phyloP scores from a whole-genome alignment of 768 basidiomycete genomes.

The Trametes cubensis region DNA sequence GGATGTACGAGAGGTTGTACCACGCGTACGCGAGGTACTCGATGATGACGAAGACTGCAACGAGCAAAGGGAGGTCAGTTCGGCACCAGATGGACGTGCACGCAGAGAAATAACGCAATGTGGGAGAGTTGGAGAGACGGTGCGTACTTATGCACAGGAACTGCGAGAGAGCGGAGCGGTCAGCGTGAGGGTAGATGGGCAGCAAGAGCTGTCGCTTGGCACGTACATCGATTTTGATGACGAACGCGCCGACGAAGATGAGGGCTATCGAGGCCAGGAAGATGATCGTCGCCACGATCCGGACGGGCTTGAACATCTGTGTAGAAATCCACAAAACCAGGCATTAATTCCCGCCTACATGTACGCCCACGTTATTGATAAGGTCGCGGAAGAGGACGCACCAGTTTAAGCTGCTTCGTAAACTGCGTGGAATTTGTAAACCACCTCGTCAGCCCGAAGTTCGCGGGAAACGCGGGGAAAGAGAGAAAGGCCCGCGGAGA shows the following conservation, averaged over 20 bases:
- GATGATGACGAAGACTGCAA: constrained; percentile 83
- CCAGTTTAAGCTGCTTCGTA: constrained; percentile 78
- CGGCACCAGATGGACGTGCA: too few species aligned
- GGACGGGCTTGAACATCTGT: constrained; percentile 95
- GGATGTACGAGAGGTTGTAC: constrained; percentile 88
- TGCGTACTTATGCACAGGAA: constrained; percentile 68
- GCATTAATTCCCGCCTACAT: too few species aligned
- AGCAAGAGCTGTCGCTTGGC: constrained; percentile 1
- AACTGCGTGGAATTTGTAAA: too few species aligned
- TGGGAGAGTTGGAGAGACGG: background rate
- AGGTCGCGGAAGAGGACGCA: constrained; percentile 36
- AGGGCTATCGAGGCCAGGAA: constrained; percentile 79
- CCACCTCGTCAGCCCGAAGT: constrained; percentile 4
- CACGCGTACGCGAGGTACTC: constrained; percentile 91
- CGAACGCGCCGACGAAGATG: constrained; percentile 87
- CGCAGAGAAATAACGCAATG: background rate
- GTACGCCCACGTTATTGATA: background rate
- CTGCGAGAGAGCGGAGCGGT: constrained; percentile 45
- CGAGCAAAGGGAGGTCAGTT: too few species aligned
- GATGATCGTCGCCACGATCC: constrained; percentile 77
- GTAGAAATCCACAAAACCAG: background rate
- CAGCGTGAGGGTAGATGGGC: too few species aligned
- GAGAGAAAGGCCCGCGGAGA: too few species aligned
- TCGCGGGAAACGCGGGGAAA: background rate
- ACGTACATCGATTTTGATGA: constrained; percentile 65